A percentile compares a stretch with the other conserved stretches of the same genome.
Evolutionary conservation across 805 yeast species (phyloP).

Genomic region (Torulaspora gathmanii): DNA sequence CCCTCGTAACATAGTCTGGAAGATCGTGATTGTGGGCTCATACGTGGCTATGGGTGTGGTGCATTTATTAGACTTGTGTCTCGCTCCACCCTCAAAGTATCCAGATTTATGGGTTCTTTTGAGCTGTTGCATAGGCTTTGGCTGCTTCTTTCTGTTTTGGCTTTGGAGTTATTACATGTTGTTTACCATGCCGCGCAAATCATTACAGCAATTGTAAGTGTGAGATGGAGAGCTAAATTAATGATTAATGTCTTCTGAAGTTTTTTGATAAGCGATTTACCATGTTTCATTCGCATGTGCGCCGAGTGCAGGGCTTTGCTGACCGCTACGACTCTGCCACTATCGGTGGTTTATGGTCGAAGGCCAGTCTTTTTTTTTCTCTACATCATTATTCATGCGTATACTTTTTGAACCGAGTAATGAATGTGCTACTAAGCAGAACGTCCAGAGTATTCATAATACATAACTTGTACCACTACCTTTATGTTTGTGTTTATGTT

Average conservation of each 20-base stretch:
- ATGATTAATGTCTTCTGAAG: no score
- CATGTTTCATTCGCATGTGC: no score
- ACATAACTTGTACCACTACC: no score
- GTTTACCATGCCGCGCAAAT: constrained; percentile 31
- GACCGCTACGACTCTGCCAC: no score
- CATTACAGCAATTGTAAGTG: constrained; percentile 23
- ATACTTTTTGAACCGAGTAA: no score
- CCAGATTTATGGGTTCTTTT: constrained; percentile 86
- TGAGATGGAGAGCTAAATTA: not conserved
- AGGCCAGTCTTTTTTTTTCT: no score
- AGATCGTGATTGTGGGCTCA: constrained; percentile 46
- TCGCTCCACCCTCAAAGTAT: constrained; percentile 51
- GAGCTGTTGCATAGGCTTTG: constrained; percentile 70
- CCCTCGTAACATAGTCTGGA: constrained; percentile 50
- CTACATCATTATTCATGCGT: no score
- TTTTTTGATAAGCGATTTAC: not conserved
- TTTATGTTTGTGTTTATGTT: no score
- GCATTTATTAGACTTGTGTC: constrained; percentile 50
- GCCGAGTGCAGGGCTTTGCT: no score
- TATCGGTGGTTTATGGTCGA: no score
- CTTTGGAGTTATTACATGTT: constrained; percentile 71
- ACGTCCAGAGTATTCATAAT: no score
- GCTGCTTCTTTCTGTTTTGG: constrained; percentile 70
- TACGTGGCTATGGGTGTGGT: constrained; percentile 48
- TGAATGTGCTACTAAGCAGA: no score